Evolutionary conservation across 2,329 filamentous ascomycete genomes (phyloP).

Genomic region (Aspergillus persii): DNA sequence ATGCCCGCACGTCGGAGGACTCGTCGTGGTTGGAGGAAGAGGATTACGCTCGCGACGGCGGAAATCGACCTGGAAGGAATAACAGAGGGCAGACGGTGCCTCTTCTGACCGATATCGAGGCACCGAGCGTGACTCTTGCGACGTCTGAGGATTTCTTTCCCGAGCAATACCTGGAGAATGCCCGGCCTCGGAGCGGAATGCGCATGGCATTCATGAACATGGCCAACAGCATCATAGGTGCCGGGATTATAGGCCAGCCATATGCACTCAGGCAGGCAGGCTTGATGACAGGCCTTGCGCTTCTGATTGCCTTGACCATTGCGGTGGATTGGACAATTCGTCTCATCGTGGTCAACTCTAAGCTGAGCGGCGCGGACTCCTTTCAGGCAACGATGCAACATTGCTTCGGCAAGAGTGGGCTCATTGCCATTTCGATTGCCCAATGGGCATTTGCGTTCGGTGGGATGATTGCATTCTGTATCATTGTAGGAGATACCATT

Average conservation of each 20-base stretch:
- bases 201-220: constrained; percentile 97
- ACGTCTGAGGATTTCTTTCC: constrained; percentile 57
- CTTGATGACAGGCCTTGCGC: constrained; percentile 71
- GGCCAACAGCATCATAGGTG: constrained; percentile 95
- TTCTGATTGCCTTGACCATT: constrained; percentile 76
- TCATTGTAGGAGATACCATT: constrained; percentile 95
- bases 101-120: constrained; percentile 78
- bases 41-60: constrained; percentile 55
- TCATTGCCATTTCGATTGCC: constrained; percentile 85
- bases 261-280: constrained; percentile 96
- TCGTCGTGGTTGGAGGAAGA: constrained; percentile 56
- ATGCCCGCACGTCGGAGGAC: constrained; percentile 27
- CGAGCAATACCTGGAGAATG: constrained; percentile 58
- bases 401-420: constrained; percentile 84
- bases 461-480: constrained; percentile 96
- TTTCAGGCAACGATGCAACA: constrained; percentile 96
- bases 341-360: constrained; percentile 95
- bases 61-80: constrained; percentile 36
- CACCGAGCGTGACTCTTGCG: constrained; percentile 72
- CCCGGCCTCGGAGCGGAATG: constrained; percentile 80
- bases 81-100: constrained; percentile 57
- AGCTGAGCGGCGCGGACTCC: constrained; percentile 87
- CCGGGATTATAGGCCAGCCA: constrained; percentile 76
- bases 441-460: constrained; percentile 99
- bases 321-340: constrained; percentile 97